Percentiles rank a stretch among this genome's conserved stretches.
Evolutionary conservation across 805 yeast species (phyloP).

Genomic region (Metschnikowia santaceciliae): DNA sequence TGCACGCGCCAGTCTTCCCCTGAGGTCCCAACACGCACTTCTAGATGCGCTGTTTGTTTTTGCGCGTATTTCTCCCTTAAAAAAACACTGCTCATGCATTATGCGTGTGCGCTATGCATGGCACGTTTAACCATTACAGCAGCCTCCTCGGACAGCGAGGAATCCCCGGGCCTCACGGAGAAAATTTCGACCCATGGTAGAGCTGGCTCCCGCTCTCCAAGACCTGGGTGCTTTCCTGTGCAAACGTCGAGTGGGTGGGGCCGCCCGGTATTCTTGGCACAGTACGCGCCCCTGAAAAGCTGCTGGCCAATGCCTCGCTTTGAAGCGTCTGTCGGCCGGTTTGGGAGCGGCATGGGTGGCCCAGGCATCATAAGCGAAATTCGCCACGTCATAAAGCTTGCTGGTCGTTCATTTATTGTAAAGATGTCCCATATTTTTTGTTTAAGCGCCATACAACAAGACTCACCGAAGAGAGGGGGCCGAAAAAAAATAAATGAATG

Average conservation of each 20-base stretch:
- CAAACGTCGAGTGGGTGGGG: neutral
- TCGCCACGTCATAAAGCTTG: neutral
- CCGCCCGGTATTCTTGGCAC: neutral
- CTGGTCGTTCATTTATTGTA: neutral
- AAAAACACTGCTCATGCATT: conserved; percentile 3
- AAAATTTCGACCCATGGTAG: neutral
- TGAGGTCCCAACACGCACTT: neutral
- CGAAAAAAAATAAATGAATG: neutral
- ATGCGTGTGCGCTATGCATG: conserved; percentile 1
- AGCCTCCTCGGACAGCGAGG: neutral
- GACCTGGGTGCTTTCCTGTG: neutral
- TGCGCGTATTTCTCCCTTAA: conserved; percentile 2
- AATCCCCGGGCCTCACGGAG: neutral
- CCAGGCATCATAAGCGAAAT: neutral
- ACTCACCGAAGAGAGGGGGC: neutral
- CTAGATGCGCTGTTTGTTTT: conserved; percentile 1
- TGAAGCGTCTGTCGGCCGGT: neutral
- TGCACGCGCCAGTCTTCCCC: neutral
- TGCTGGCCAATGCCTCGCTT: neutral
- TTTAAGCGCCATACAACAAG: conserved; percentile 1
- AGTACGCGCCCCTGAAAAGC: neutral
- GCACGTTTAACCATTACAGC: neutral
- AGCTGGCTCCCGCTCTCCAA: neutral
- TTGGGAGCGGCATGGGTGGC: neutral
- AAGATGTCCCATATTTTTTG: neutral